Conservation (phyloP, 2,329 filamentous ascomycete species). For the Xylaria sp. region DNA sequence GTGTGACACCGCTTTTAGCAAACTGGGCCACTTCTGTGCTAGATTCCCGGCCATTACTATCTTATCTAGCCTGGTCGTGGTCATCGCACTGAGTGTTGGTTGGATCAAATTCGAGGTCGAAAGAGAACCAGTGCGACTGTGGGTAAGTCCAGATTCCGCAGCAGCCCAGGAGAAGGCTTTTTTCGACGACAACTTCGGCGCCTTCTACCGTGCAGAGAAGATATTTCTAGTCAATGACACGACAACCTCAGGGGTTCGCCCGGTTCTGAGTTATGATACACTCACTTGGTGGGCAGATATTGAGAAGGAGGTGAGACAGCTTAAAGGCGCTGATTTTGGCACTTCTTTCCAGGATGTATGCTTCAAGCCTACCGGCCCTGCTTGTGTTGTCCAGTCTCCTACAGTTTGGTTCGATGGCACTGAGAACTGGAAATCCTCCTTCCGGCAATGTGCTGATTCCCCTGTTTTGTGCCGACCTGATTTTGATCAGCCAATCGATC, state of each 20-base stretch:
- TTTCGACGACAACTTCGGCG: conserved; percentile 92
- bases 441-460: conserved; percentile 78
- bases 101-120: conserved; percentile 93
- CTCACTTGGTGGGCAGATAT: conserved; percentile 94
- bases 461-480: conserved; percentile 87
- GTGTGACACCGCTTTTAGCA: conserved; percentile 82
- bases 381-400: conserved; percentile 93
- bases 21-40: conserved; percentile 82
- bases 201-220: conserved; percentile 95
- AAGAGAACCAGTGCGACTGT: conserved; percentile 87
- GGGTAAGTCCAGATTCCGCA: conserved; percentile 94
- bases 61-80: conserved; percentile 74
- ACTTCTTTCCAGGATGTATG: conserved; percentile 85
- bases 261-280: conserved; percentile 88
- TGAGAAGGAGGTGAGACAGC: conserved; percentile 77
- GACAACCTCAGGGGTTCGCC: conserved; percentile 68
- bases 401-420: conserved; percentile 84
- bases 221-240: conserved; percentile 93
- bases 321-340: conserved; percentile 75
- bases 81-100: conserved; percentile 82
- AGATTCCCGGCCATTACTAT: conserved; percentile 89
- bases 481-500: conserved; percentile 88
- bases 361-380: conserved; percentile 89
- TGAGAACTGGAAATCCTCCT: conserved; percentile 74
- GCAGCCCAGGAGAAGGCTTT: conserved; percentile 94